Evolutionary conservation across 495 filamentous ascomycete species (phyloP).

Genomic region (Podospora pseudopauciseta): DNA sequence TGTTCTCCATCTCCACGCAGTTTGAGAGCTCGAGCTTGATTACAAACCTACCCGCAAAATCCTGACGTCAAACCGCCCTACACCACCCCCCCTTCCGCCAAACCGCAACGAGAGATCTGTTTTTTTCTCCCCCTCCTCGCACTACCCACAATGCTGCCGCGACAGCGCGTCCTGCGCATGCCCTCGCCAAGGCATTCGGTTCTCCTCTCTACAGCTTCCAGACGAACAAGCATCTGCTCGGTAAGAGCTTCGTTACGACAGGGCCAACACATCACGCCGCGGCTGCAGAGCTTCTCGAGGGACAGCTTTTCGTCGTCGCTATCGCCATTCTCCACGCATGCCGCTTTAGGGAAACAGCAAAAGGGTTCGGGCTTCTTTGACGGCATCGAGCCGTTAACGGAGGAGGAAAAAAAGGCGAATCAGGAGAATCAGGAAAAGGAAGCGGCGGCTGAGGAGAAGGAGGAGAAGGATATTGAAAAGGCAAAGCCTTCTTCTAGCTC

Average conservation of each 20-base stretch:
- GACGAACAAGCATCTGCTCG: conserved; percentile 19
- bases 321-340: conserved; percentile 41
- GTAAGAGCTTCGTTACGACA: conserved; percentile 16
- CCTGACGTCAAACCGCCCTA: conserved; percentile 24
- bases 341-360: conserved; percentile 39
- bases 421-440: conserved; percentile 43
- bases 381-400: conserved; percentile 38
- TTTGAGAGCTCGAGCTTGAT: conserved; percentile 1
- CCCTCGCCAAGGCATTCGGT: conserved; percentile 22
- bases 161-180: conserved; percentile 31
- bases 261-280: conserved; percentile 16
- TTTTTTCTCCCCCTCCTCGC: neutral
- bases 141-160: conserved; percentile 31
- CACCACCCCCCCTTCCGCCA: conserved; percentile 2
- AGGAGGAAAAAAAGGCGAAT: conserved; percentile 48
- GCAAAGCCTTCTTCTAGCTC: conserved; percentile 39
- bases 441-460: conserved; percentile 38
- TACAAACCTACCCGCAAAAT: conserved; percentile 14
- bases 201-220: conserved; percentile 16
- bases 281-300: conserved; percentile 17
- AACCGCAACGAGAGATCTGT: neutral
- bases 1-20: neutral
- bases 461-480: conserved; percentile 36
- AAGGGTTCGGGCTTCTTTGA: conserved; percentile 41
- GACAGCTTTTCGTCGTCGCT: conserved; percentile 17